These are phyloP conservation scores for Colletotrichum lupini DNA, from an alignment of 2,329 filamentous ascomycete genomes.

Conservation along the genomic window DNA sequence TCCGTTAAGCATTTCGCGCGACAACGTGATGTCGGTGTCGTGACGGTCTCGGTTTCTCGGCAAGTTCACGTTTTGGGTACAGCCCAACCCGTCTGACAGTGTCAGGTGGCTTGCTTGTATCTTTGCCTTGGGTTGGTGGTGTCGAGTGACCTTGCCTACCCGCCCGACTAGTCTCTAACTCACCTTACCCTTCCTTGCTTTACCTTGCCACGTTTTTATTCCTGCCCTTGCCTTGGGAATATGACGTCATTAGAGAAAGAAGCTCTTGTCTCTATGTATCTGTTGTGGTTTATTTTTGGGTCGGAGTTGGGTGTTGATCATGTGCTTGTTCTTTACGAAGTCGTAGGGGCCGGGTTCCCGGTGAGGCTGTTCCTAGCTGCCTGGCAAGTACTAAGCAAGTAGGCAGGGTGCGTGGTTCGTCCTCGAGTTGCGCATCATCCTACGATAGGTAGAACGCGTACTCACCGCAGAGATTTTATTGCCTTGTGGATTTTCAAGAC, in stretches of 20 bases:
- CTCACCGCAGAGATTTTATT: too few relatives aligned
- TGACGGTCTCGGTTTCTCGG: conserved; percentile 13
- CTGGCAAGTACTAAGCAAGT: not conserved
- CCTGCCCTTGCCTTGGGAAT: not conserved
- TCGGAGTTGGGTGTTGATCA: not conserved
- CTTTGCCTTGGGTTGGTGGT: not conserved
- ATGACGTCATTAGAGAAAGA: conserved; percentile 5
- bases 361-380: not conserved
- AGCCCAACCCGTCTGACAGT: conserved; percentile 16
- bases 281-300: not conserved
- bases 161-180: not conserved
- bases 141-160: conserved; percentile 25
- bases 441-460: too few relatives aligned
- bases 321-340: not conserved
- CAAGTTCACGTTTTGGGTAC: not conserved
- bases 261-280: not conserved
- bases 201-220: not conserved
- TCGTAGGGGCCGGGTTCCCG: not conserved
- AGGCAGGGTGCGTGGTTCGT: not conserved
- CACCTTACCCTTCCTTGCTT: not conserved
- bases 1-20: conserved; percentile 3
- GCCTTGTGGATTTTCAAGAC: too few relatives aligned
- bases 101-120: conserved; percentile 27
- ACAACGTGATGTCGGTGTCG: conserved; percentile 18
- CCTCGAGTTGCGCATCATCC: not conserved